Evolutionary conservation across 2,329 filamentous ascomycete genomes (phyloP), one percentile per base, ranked within the genome.

Genomic region (Aspergillus sp.): DNA sequence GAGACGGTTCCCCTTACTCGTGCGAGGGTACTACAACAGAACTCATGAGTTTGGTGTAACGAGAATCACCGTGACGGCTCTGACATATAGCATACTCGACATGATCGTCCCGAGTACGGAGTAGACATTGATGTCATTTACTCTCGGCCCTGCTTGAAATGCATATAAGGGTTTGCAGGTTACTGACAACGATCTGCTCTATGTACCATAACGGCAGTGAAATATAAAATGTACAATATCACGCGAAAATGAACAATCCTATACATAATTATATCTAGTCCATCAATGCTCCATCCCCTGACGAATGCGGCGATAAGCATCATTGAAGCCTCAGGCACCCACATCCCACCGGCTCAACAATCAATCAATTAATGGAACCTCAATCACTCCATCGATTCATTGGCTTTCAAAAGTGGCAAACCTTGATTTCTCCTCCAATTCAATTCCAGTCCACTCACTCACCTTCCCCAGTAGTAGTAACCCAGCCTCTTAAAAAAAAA

Each of bases 311-410:
- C 54, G 39, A 60, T 52, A 52, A 57, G 36, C 17, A 10, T 6
- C 12, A n/a, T 32, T 47, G 10, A 4, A 57, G 63, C 63, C 63
- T 65, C 36, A 63, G 63, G 63, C 61, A 64, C 8, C 39, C 45
- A 49, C 17, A 3, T 13, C 23, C 48, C 10, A 17, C 38, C 52
- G 41, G 41, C 41, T 13, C 9, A 21, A 21, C 41, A 5, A 5
- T 23, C 10, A 7, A 36, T 13, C 19, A 23, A 36, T 13, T 10
- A 23, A 36, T 36, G 41, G 41, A 45, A 23, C 41, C 17, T 21
- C 41, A 43, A 45, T 21, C 41, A 45, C 41, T 13, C 19, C 10
- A 45, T 45, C 41, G 0, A 45, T 21, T 45, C 19, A 45, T 55
- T 28, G 23, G 21, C 39, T 30, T 45, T 47, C 39, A 47, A 5